Percentiles rank a stretch among this genome's conserved stretches.
These are phyloP conservation scores for Lathyrus sativus DNA, from an alignment of 306 rosid genomes.

Conservation along the genomic window DNA sequence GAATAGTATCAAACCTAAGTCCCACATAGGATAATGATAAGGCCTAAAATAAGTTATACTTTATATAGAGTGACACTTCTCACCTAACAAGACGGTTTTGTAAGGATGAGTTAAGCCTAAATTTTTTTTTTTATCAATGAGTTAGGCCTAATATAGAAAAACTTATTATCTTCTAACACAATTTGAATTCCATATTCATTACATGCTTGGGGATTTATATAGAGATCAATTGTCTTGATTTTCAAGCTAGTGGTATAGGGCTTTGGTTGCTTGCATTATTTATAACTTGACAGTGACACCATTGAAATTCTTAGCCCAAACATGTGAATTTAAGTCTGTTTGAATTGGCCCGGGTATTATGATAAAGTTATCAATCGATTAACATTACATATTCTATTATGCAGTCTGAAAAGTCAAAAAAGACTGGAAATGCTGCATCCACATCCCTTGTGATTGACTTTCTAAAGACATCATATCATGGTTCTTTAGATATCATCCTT, in stretches of 20 bases:
- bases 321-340: conserved; percentile 20
- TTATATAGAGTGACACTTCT: too few species aligned
- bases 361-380: conserved; percentile 8
- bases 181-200: not conserved
- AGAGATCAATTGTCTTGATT: conserved; percentile 1
- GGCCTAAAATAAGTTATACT: too few species aligned
- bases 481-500: conserved; percentile 69
- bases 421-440: conserved; percentile 77
- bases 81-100: too few species aligned
- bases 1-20: too few species aligned
- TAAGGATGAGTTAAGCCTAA: too few species aligned
- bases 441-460: conserved; percentile 68
- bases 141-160: too few species aligned
- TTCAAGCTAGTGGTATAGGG: conserved; percentile 6
- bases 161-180: too few species aligned
- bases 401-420: conserved; percentile 89
- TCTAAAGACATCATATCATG: conserved; percentile 65
- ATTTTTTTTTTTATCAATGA: too few species aligned
- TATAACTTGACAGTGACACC: conserved; percentile 15
- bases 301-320: conserved; percentile 29
- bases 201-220: conserved; percentile 15
- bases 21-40: too few species aligned
- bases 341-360: conserved; percentile 14
- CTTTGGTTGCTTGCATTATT: conserved; percentile 34
- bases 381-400: conserved; percentile 27